Base-by-base conservation (phyloP, 257 asterid species). In the Solanum chiquidenum region DNA sequence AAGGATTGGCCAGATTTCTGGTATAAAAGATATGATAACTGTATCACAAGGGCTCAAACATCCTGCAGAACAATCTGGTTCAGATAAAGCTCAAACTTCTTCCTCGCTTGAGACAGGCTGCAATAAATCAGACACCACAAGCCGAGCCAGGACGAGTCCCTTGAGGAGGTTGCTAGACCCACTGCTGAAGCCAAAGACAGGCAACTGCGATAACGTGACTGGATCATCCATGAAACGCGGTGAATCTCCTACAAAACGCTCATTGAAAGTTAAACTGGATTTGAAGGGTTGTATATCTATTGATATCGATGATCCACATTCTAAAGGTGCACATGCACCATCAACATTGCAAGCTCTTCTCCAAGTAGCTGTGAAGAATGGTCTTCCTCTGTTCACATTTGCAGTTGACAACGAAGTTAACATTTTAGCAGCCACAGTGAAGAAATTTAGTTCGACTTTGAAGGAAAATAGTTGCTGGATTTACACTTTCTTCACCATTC, bases 101-200 rank as follows among this genome's bases (percentile, higher is more conserved):
- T 83, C 89, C 64, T 85, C 88, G 18, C 37, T 38, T 38, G 46
- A 89, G 87, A 87, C 91, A 34, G 87, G 92, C 25, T 82, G 88
- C 20, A 92, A 91, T 16, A 93, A 89, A 72, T 90, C 95, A 83
- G 91, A 88, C 85, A 91, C 90, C 83, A 71, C 88, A 29, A 85
- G 90, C 76, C 93, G 94, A 89, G 86, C 91, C 89, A 92, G 92
- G 90, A 89, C 98, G 18, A 94, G 98, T 90, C 98, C 98, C 84
- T 74, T 95, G 91, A 92, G 96, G 93, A 94, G 98, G 92, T 88
- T 95, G 71, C 93, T 94, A 31, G 96, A 94, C 82, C 98, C 98
- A 60, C 90, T 94, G 60, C 90, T 93, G 87, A 94, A 92, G 91
- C 95, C 96, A 69, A 93, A 90, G 92, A 88, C 87, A 12, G 90